phyloP scores from a whole-genome alignment of 768 basidiomycete species.

The Tylopilus vinaceipallidus region DNA sequence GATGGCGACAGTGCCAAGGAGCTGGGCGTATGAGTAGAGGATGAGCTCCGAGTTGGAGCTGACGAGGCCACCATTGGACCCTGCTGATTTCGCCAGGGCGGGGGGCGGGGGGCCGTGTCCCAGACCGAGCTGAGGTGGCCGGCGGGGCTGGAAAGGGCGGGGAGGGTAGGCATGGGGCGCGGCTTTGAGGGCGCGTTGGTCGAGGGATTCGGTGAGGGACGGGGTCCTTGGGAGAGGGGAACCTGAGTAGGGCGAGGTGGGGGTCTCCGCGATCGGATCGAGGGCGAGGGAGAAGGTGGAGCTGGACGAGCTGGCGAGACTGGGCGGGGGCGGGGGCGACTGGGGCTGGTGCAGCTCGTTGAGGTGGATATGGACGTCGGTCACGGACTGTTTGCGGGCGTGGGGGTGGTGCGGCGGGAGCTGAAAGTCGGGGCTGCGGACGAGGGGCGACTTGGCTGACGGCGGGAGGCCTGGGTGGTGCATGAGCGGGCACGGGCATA shows the following conservation, averaged over 20 bases:
- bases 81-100: conserved; percentile 13
- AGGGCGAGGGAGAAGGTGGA: conserved; percentile 49
- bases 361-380: conserved; percentile 46
- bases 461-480: neutral
- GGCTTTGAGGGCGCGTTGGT: conserved; percentile 21
- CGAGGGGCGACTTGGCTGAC: conserved; percentile 32
- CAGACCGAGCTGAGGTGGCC: conserved; percentile 42
- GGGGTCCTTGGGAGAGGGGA: conserved; percentile 33
- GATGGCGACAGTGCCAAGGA: conserved; percentile 65
- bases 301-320: conserved; percentile 37
- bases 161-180: conserved; percentile 37
- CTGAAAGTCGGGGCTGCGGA: conserved; percentile 50
- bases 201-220: conserved; percentile 29
- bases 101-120: conserved; percentile 42
- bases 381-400: conserved; percentile 69
- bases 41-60: conserved; percentile 62
- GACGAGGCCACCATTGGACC: conserved; percentile 42
- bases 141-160: conserved; percentile 23
- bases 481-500: conserved; percentile 6
- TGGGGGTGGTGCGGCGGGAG: conserved; percentile 68
- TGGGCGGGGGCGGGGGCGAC: conserved; percentile 19
- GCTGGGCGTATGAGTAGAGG: conserved; percentile 82
- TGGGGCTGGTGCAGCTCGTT: conserved; percentile 28
- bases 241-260: conserved; percentile 37
- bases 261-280: conserved; percentile 47